phyloP scores from a whole-genome alignment of 441 rosid species.

The Omphalea diandra region DNA sequence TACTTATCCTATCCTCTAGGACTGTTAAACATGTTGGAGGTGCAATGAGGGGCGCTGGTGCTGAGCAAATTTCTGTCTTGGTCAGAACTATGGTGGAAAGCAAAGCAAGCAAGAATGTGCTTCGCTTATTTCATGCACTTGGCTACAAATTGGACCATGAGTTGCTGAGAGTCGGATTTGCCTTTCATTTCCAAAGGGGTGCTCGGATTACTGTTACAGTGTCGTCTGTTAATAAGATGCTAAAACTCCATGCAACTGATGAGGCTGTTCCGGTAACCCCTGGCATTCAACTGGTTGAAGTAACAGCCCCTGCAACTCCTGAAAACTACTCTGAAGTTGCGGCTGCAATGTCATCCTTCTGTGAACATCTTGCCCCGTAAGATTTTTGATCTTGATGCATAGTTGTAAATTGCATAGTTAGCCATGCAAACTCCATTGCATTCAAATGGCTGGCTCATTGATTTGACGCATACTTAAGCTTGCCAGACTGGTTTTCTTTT shows the following conservation, averaged over 20 bases:
- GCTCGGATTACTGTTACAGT: conserved; percentile 73
- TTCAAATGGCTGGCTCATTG: not conserved
- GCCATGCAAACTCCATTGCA: not conserved
- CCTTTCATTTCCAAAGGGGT: conserved; percentile 80
- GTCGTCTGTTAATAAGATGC: conserved; percentile 84
- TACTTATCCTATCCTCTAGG: conserved; percentile 44
- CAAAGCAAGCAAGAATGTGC: conserved; percentile 90
- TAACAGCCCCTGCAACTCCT: conserved; percentile 87
- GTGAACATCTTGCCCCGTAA: conserved; percentile 98
- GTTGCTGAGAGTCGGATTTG: conserved; percentile 81
- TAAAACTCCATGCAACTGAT: conserved; percentile 76
- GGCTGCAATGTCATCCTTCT: conserved; percentile 77
- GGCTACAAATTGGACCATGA: conserved; percentile 96
- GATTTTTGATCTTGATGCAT: conserved; percentile 19
- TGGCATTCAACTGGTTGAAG: conserved; percentile 95
- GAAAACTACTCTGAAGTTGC: conserved; percentile 84
- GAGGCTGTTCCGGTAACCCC: conserved; percentile 94
- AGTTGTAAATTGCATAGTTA: conserved; percentile 1
- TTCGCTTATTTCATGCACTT: conserved; percentile 67
- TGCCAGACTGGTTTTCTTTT: not conserved
- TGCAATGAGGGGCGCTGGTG: conserved; percentile 90
- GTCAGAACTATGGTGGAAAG: conserved; percentile 85
- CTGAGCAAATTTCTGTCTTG: conserved; percentile 88
- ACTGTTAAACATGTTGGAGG: conserved; percentile 93
- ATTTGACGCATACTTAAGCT: not conserved